phyloP scores from a whole-genome alignment of 139 green algal species.

The Mychonastes homosphaera region DNA sequence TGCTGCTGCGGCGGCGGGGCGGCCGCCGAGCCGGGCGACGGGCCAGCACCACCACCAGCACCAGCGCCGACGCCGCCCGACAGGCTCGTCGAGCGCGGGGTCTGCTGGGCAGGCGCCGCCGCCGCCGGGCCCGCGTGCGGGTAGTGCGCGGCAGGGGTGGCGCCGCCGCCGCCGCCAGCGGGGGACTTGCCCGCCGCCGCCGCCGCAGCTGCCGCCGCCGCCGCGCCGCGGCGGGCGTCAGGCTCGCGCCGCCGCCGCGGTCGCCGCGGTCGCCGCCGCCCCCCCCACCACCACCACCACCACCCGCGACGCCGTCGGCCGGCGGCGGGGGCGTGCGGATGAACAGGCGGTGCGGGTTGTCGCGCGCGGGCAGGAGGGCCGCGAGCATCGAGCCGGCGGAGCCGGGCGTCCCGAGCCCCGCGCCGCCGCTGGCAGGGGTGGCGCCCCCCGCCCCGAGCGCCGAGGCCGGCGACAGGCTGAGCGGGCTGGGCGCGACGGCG shows the following conservation, averaged over 20 bases:
- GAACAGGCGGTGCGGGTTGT: slow-evolving; percentile 76
- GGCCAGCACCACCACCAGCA: no score
- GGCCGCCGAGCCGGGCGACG: no score
- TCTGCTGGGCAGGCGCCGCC: no score
- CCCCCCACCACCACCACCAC: no score
- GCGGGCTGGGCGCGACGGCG: background rate
- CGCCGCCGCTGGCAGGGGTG: slow-evolving; percentile 5
- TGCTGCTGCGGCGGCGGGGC: no score
- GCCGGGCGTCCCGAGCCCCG: slow-evolving; percentile 2
- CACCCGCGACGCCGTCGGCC: slow-evolving; percentile 24
- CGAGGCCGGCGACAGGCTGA: background rate
- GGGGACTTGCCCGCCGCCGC: background rate
- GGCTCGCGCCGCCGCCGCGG: slow-evolving; percentile 13
- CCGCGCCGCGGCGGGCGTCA: slow-evolving; percentile 10
- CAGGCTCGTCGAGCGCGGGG: no score
- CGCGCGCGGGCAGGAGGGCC: slow-evolving; percentile 47
- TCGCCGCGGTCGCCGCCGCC: no score
- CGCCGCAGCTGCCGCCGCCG: background rate
- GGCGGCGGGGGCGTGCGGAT: slow-evolving; percentile 53
- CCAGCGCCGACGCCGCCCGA: no score
- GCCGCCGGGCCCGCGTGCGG: no score
- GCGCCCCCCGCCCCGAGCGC: background rate
- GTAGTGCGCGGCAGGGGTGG: no score
- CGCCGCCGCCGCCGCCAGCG: slow-evolving; percentile 16
- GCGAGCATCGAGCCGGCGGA: slow-evolving; percentile 1